Base-by-base conservation (phyloP, 2,329 filamentous ascomycete genomes). In the Alternaria alternata region DNA sequence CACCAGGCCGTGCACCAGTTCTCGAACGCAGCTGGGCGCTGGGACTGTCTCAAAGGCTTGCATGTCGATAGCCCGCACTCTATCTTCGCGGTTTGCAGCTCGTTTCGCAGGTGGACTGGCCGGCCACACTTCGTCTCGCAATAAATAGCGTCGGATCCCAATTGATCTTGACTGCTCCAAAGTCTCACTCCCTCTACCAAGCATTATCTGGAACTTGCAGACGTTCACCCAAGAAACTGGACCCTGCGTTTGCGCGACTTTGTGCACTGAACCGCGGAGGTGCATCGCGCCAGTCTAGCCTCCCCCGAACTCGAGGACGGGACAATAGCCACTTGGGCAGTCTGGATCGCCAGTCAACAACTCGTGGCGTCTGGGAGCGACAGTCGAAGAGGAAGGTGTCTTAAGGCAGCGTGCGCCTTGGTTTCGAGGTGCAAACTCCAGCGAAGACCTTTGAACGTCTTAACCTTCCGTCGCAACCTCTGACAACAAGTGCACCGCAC, bases 381-480 rank as follows among this genome's bases (percentile, higher is more conserved):
- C 53, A 52, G 53, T 66, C 47, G 59, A 66, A 62, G 59, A 43
- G 62, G 64, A 67, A 67, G 64, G 64, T 59, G 54, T 56, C n/a
- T 61, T 46, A 52, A 57, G 32, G 22, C 46, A 26, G 46, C 46
- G 14, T 16, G 16, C 32, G 46, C 46, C 46, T 36, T 38, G 32
- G 14, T 14, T n/a, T 4, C 24, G 16, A 22, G 47, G 22, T 41
- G 39, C 30, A 57, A 24, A 46, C n/a, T 9, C 22, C 28, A 41
- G 51, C 39, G 11, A 43, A 38, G 51, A 26, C 51, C 32, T 41
- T 54, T n/a, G 1, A 18, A 36, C n/a, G 5, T 48, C 34, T 47
- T 48, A n/a, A 36, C 7, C 43, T 32, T 54, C 24, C 32, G 41
- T 51, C 43, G 20, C 53, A 32, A 9, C 28, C 26, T 42, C 34